Percentiles rank a stretch among this genome's conserved stretches.
phyloP scores from a whole-genome alignment of 1,139 yeast species.

The Casaregolazyma lundiana region DNA sequence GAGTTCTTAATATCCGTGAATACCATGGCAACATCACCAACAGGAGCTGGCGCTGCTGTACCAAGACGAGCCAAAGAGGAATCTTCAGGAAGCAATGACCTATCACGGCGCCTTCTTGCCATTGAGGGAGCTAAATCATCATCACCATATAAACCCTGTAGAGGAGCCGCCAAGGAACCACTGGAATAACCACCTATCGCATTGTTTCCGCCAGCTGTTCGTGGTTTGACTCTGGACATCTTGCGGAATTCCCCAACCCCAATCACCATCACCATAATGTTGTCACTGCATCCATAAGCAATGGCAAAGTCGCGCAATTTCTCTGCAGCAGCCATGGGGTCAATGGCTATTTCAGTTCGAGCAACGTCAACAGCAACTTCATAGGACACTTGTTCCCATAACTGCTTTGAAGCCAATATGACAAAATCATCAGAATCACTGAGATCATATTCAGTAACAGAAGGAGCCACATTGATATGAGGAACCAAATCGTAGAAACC shows the following conservation, averaged over 20 bases:
- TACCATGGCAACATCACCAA: conserved; percentile 89
- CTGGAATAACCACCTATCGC: conserved; percentile 14
- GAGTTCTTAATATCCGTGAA: conserved; percentile 97
- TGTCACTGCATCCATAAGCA: conserved; percentile 82
- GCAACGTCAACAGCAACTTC: conserved; percentile 90
- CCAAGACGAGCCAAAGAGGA: conserved; percentile 77
- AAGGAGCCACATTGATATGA: conserved; percentile 86
- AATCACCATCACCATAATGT: conserved; percentile 78
- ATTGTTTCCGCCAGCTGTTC: conserved; percentile 14
- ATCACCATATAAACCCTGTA: conserved; percentile 3
- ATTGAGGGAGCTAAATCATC: conserved; percentile 38
- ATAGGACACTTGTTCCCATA: conserved; percentile 81
- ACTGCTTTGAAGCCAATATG: conserved; percentile 75
- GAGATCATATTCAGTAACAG: conserved; percentile 57
- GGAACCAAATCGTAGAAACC: conserved; percentile 87
- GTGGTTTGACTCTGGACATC: conserved; percentile 22
- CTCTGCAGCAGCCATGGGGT: conserved; percentile 91
- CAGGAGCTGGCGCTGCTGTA: conserved; percentile 92
- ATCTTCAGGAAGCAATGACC: conserved; percentile 60
- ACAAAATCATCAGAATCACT: conserved; percentile 76
- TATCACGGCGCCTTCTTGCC: conserved; percentile 49
- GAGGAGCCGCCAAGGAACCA: conserved; percentile 2
- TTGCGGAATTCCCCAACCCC: conserved; percentile 47
- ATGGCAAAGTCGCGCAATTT: conserved; percentile 90
- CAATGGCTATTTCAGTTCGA: conserved; percentile 73